Percentiles rank a stretch among this genome's conserved stretches.
Evolutionary conservation across 2,329 filamentous ascomycete genomes (phyloP).

Genomic region (Endoconidiophora laricicola): DNA sequence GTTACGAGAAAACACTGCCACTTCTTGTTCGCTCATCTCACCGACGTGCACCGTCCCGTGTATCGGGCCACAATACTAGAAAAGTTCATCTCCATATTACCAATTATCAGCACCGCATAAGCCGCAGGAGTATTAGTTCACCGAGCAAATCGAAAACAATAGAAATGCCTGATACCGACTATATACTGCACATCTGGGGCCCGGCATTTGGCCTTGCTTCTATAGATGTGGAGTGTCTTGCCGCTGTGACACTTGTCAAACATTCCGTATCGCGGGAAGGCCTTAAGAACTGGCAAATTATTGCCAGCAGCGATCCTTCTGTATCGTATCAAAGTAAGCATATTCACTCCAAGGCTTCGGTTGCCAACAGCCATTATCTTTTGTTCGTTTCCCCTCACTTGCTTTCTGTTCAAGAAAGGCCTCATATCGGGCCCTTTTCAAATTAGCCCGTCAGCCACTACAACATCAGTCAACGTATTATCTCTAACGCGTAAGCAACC

Average conservation of each 20-base stretch:
- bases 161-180: conserved; percentile 9
- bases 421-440: too few relatives aligned
- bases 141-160: too few relatives aligned
- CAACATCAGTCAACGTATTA: too few relatives aligned
- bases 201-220: conserved; percentile 78
- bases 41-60: too few relatives aligned
- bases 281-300: conserved; percentile 40
- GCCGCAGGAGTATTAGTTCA: too few relatives aligned
- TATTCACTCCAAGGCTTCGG: conserved; percentile 14
- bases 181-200: conserved; percentile 75
- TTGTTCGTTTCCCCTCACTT: neutral
- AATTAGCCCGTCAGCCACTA: too few relatives aligned
- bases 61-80: too few relatives aligned
- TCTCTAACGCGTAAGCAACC: neutral
- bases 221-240: conserved; percentile 80
- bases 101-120: too few relatives aligned
- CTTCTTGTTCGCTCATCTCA: too few relatives aligned
- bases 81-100: too few relatives aligned
- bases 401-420: neutral
- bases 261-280: conserved; percentile 19
- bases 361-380: too few relatives aligned
- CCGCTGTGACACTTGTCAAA: conserved; percentile 58
- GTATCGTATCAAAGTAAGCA: conserved; percentile 51
- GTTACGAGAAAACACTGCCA: too few relatives aligned
- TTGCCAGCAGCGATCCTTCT: conserved; percentile 57